Percentiles rank a stretch among this genome's conserved stretches.
These are phyloP conservation scores for Seiridium cupressi DNA, from an alignment of 2,329 filamentous ascomycete species.

Conservation along the genomic window DNA sequence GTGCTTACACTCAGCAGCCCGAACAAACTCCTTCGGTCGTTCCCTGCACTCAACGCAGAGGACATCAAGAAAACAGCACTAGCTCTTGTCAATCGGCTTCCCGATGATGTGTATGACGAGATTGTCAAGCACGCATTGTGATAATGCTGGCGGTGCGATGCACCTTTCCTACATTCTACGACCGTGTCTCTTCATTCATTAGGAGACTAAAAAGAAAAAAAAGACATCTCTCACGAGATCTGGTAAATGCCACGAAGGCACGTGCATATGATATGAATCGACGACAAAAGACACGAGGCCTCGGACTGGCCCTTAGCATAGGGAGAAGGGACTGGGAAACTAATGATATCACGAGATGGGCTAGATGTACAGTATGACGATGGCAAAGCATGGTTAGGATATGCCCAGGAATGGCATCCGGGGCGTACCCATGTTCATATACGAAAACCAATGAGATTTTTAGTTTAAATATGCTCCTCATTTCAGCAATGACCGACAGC, in stretches of 20 bases:
- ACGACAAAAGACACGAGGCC: not conserved
- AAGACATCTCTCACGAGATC: not conserved
- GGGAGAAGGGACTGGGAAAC: not conserved
- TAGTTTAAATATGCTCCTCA: no score
- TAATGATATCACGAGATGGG: not conserved
- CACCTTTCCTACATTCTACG: not conserved
- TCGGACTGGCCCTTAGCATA: no score
- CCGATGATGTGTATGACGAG: conserved; percentile 84
- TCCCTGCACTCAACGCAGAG: conserved; percentile 80
- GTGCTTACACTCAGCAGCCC: conserved; percentile 59
- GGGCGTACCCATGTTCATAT: not conserved
- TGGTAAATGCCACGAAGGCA: not conserved
- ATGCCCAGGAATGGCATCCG: not conserved
- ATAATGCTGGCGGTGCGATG: conserved; percentile 15
- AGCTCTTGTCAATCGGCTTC: conserved; percentile 84
- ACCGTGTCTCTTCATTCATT: not conserved
- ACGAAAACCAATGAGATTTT: not conserved
- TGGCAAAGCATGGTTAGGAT: not conserved
- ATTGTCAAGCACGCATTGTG: conserved; percentile 84
- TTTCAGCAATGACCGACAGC: no score
- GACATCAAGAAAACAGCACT: conserved; percentile 83
- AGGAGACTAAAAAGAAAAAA: not conserved
- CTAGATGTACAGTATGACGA: not conserved
- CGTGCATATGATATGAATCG: not conserved
- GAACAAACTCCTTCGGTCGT: conserved; percentile 85